Evolutionary conservation across 352 stramenopile genomes (phyloP).

Genomic region (Pythium monospermum): DNA sequence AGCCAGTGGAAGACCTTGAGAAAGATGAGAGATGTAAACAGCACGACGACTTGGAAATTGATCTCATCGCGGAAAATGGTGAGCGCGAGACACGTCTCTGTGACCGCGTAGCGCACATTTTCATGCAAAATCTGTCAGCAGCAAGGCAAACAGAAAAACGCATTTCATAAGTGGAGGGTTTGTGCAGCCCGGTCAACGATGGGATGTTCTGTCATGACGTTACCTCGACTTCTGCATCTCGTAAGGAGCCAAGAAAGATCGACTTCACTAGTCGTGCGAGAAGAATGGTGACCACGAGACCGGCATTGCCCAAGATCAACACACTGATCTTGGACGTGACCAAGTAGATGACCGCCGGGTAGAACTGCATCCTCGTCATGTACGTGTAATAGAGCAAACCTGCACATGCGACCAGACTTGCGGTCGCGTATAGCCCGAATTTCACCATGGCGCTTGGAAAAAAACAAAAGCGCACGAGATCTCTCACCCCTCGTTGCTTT

Average conservation of each 20-base stretch:
- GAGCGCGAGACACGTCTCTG: constrained; percentile 98
- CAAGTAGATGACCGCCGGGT: constrained; percentile 95
- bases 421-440: constrained; percentile 87
- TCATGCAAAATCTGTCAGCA: constrained; percentile 95
- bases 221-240: constrained; percentile 84
- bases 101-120: constrained; percentile 97
- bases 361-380: constrained; percentile 95
- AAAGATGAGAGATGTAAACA: constrained; percentile 96
- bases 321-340: constrained; percentile 96
- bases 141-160: too few relatives aligned
- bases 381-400: constrained; percentile 91
- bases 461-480: neutral
- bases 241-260: constrained; percentile 82
- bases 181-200: too few relatives aligned
- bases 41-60: constrained; percentile 89
- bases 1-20: constrained; percentile 94
- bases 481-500: constrained; percentile 10
- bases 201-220: too few relatives aligned
- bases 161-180: too few relatives aligned
- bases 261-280: constrained; percentile 69
- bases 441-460: constrained; percentile 37
- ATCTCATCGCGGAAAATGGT: constrained; percentile 98
- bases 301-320: constrained; percentile 93
- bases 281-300: constrained; percentile 87
- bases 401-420: constrained; percentile 78